Evolutionary conservation across 768 basidiomycete genomes (phyloP).

Genomic region (Postia placenta): DNA sequence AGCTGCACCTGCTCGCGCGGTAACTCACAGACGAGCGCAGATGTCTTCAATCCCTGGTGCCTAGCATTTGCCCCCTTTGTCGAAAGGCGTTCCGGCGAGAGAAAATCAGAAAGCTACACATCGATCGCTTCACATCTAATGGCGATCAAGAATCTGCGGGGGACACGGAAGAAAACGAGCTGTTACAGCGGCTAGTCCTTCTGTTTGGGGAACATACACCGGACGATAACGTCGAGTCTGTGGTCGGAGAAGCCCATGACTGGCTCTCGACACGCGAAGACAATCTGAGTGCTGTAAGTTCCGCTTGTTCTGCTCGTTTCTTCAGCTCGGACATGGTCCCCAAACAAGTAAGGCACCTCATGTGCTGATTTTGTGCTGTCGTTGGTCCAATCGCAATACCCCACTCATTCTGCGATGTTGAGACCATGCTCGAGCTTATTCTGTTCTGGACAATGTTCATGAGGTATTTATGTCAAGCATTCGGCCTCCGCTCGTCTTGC

Average conservation of each 20-base stretch:
- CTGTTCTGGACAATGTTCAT: slow-evolving; percentile 15
- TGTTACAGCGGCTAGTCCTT: slow-evolving; percentile 29
- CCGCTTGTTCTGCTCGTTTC: too few species aligned
- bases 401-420: too few species aligned
- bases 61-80: slow-evolving; percentile 59
- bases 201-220: slow-evolving; percentile 28
- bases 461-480: slow-evolving; percentile 8
- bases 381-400: slow-evolving; percentile 18
- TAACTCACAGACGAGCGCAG: slow-evolving; percentile 24
- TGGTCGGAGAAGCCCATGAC: slow-evolving; percentile 41
- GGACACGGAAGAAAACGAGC: slow-evolving; percentile 13
- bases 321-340: too few species aligned
- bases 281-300: slow-evolving; percentile 32
- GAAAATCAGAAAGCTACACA: slow-evolving; percentile 61
- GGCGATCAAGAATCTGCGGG: slow-evolving; percentile 3
- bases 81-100: slow-evolving; percentile 53
- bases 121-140: slow-evolving; percentile 32
- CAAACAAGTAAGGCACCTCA: too few species aligned
- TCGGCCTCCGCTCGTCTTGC: not conserved
- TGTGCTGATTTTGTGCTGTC: slow-evolving; percentile 9
- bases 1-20: not conserved
- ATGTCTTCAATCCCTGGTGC: slow-evolving; percentile 46
- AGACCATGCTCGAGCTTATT: too few species aligned
- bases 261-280: slow-evolving; percentile 42
- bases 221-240: slow-evolving; percentile 28